phyloP scores from a whole-genome alignment of 2,329 filamentous ascomycete genomes.

The Hymenoscyphus repandus region DNA sequence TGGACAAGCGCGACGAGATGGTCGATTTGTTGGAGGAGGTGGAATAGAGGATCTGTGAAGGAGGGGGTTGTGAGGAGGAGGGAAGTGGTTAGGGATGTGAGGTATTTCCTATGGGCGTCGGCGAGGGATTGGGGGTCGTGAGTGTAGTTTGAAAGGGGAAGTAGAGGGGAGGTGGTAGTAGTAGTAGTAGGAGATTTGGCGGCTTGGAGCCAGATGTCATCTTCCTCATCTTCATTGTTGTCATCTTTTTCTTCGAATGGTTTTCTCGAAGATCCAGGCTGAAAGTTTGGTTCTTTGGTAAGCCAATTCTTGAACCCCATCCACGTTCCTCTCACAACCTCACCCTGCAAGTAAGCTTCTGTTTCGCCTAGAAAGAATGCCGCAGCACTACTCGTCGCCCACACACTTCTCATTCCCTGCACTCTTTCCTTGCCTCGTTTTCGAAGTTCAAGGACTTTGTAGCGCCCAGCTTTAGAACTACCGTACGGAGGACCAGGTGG shows the following conservation, averaged over 20 bases:
- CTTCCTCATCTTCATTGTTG: slow-evolving; percentile 31
- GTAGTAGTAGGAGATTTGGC: slow-evolving; percentile 16
- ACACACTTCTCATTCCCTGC: slow-evolving; percentile 70
- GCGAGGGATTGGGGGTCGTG: slow-evolving; percentile 84
- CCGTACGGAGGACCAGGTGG: slow-evolving; percentile 61
- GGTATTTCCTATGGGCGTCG: slow-evolving; percentile 71
- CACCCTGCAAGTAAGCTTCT: slow-evolving; percentile 82
- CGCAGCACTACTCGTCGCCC: slow-evolving; percentile 83
- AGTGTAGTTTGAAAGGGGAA: slow-evolving; percentile 16
- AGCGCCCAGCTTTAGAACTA: slow-evolving; percentile 53
- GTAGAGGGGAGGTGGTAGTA: slow-evolving; percentile 14
- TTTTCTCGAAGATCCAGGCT: slow-evolving; percentile 12
- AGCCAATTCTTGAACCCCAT: slow-evolving; percentile 75
- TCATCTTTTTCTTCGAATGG: background rate
- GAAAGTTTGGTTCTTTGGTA: slow-evolving; percentile 28
- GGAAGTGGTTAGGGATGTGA: slow-evolving; percentile 60
- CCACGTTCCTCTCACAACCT: slow-evolving; percentile 79
- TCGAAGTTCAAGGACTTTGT: slow-evolving; percentile 56
- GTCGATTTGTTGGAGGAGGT: slow-evolving; percentile 70
- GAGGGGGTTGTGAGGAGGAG: slow-evolving; percentile 59
- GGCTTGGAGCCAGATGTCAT: slow-evolving; percentile 39
- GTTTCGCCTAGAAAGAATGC: slow-evolving; percentile 87
- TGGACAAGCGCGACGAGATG: slow-evolving; percentile 72
- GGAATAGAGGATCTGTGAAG: slow-evolving; percentile 62
- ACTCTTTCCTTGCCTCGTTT: slow-evolving; percentile 58